A percentile compares a stretch with the other conserved stretches of the same genome.
Conservation (phyloP, 2,329 filamentous ascomycete genomes). For the Curvularia sp. region DNA sequence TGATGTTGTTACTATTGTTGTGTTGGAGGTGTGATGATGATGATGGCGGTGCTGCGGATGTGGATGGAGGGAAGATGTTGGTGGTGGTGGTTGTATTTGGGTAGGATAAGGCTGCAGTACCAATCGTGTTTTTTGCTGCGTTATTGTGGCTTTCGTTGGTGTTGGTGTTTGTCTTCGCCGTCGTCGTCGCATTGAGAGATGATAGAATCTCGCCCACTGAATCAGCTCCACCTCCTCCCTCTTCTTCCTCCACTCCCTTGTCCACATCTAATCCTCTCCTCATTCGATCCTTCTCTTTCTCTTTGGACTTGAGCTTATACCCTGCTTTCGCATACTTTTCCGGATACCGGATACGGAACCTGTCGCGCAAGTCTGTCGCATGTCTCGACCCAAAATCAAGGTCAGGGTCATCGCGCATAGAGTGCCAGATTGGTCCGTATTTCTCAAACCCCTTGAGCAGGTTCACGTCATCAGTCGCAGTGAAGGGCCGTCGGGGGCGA, state of each 20-base stretch:
- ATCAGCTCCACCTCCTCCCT: slow-evolving; percentile 14
- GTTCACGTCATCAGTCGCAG: slow-evolving; percentile 63
- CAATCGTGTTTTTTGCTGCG: not conserved
- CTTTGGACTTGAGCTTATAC: slow-evolving; percentile 50
- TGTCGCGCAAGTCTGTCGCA: slow-evolving; percentile 66
- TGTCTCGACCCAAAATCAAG: slow-evolving; percentile 61
- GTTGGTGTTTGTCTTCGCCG: not conserved
- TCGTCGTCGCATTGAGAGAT: not conserved
- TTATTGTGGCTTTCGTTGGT: not conserved
- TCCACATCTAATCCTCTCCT: not conserved
- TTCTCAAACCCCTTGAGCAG: slow-evolving; percentile 65
- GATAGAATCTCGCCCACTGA: not conserved
- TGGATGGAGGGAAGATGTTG: not conserved
- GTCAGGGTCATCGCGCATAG: slow-evolving; percentile 63
- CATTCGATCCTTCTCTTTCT: slow-evolving; percentile 28
- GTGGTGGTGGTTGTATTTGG: not conserved
- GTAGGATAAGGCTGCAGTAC: not conserved
- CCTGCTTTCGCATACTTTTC: slow-evolving; percentile 62
- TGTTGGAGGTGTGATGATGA: not conserved
- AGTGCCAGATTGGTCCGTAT: slow-evolving; percentile 67
- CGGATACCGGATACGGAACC: slow-evolving; percentile 67
- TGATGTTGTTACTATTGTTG: not conserved
- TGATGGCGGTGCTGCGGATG: not conserved
- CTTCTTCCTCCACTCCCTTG: not conserved
- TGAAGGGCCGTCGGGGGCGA: slow-evolving; percentile 64